phyloP scores from a whole-genome alignment of 805 yeast genomes.

The Cyberlindnera bimundalis region DNA sequence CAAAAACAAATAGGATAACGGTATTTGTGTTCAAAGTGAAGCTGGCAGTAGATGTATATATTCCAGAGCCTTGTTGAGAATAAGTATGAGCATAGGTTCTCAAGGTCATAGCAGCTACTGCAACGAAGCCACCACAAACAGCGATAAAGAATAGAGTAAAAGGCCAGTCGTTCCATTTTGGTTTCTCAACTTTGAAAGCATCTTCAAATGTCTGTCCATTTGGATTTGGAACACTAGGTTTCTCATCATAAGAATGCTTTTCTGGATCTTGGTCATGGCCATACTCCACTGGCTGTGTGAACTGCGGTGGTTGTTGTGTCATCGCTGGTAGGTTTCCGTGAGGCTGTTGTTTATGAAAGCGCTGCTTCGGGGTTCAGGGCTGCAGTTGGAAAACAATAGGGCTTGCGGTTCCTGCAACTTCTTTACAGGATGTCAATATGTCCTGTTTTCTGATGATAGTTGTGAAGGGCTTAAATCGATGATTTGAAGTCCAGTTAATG shows the following conservation, averaged over 20 bases:
- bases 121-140: slow-evolving; percentile 62
- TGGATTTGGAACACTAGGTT: slow-evolving; percentile 36
- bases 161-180: slow-evolving; percentile 68
- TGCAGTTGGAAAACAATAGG: slow-evolving; percentile 1
- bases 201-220: slow-evolving; percentile 54
- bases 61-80: slow-evolving; percentile 57
- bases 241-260: slow-evolving; percentile 21
- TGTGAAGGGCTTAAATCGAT: no score
- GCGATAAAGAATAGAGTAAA: slow-evolving; percentile 53
- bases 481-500: no score
- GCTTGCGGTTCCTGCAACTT: background rate
- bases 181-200: slow-evolving; percentile 61
- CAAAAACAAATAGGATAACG: slow-evolving; percentile 63
- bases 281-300: slow-evolving; percentile 24
- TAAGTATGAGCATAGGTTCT: slow-evolving; percentile 57
- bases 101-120: slow-evolving; percentile 65
- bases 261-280: slow-evolving; percentile 17
- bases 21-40: slow-evolving; percentile 76
- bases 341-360: background rate
- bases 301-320: slow-evolving; percentile 17
- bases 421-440: background rate
- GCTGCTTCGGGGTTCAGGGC: background rate
- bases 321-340: background rate
- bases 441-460: no score
- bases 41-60: slow-evolving; percentile 48